These are phyloP conservation scores for Sphaerobolus stellatus DNA, from an alignment of 1,284 basidiomycete species.

Conservation along the genomic window DNA sequence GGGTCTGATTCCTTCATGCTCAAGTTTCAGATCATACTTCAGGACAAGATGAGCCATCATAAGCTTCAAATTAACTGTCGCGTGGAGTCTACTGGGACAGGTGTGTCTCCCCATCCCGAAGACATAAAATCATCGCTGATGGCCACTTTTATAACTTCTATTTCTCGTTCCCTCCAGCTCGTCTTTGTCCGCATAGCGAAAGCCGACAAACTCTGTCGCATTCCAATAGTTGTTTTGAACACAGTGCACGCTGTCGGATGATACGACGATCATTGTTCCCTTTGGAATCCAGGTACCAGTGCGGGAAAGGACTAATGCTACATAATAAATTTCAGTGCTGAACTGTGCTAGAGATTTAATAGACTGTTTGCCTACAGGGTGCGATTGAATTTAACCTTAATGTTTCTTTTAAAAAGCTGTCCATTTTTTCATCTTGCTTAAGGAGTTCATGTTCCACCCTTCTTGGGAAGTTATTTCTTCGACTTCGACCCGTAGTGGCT, in stretches of 20 bases:
- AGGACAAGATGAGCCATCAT: conserved; percentile 25
- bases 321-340: conserved; percentile 28
- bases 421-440: conserved; percentile 36
- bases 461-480: conserved; percentile 24
- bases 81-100: conserved; percentile 29
- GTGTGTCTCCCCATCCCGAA: conserved; percentile 32
- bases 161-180: conserved; percentile 18
- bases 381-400: conserved; percentile 35
- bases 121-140: conserved; percentile 22
- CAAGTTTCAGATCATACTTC: conserved; percentile 25
- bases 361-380: conserved; percentile 15
- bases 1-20: conserved; percentile 15
- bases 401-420: conserved; percentile 44
- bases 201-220: conserved; percentile 30
- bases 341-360: not conserved
- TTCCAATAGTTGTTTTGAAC: conserved; percentile 29
- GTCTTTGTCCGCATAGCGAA: conserved; percentile 31
- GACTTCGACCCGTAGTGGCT: not conserved
- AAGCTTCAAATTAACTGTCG: conserved; percentile 24
- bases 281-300: conserved; percentile 41
- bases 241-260: conserved; percentile 24
- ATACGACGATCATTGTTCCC: conserved; percentile 30
- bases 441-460: conserved; percentile 38
- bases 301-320: conserved; percentile 37
- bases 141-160: conserved; percentile 24